Conservation (phyloP, 2,329 filamentous ascomycete genomes). For the Teratosphaeria nubilosa region DNA sequence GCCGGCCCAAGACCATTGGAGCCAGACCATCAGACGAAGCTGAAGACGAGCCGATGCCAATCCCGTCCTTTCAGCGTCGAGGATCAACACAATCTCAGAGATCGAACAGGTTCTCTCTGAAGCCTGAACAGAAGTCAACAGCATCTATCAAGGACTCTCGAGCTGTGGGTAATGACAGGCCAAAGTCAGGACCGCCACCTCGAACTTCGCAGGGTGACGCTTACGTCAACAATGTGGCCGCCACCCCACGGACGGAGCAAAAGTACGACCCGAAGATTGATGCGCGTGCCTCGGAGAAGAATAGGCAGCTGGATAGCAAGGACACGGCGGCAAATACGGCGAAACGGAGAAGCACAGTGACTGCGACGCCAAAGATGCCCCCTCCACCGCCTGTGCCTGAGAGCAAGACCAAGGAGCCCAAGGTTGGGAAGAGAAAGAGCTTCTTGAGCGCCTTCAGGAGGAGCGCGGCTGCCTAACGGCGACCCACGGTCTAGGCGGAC, state of each 20-base stretch:
- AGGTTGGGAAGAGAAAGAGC: conserved; percentile 38
- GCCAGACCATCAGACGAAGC: conserved; percentile 3
- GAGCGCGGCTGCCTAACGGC: background rate
- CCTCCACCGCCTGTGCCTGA: conserved; percentile 16
- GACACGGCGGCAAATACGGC: conserved; percentile 17
- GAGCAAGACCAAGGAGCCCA: conserved; percentile 17
- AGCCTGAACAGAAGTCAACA: background rate
- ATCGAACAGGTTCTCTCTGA: background rate
- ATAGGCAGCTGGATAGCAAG: conserved; percentile 1
- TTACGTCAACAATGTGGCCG: conserved; percentile 4
- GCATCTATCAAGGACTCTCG: background rate
- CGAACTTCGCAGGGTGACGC: background rate
- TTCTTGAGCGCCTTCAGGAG: conserved; percentile 35
- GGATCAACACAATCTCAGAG: background rate
- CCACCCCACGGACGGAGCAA: background rate
- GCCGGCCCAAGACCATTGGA: conserved; percentile 19
- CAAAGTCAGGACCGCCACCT: background rate
- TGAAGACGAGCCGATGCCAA: conserved; percentile 1
- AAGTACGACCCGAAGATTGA: conserved; percentile 7
- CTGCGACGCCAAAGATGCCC: conserved; percentile 18
- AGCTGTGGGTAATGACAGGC: background rate
- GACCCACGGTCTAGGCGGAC: background rate
- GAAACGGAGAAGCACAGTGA: conserved; percentile 19
- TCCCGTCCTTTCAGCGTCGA: background rate
- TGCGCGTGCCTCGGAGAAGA: conserved; percentile 3